Percentiles rank a stretch among this genome's conserved stretches.
phyloP scores from a whole-genome alignment of 257 asterid genomes.

The Solanum chilense region DNA sequence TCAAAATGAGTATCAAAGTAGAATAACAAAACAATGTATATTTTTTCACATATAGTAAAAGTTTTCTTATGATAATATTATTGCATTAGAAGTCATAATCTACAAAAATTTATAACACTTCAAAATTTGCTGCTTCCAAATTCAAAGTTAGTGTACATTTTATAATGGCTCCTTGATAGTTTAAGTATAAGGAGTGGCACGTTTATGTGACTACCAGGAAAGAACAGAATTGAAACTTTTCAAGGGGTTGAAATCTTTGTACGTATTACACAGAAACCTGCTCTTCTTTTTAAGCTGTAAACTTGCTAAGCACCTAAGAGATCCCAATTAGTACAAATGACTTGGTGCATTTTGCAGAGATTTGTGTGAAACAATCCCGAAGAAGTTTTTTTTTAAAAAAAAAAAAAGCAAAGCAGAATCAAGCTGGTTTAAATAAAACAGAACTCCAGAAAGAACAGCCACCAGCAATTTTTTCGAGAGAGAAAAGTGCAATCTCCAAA shows the following conservation, averaged over 20 bases:
- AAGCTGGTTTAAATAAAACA: neutral
- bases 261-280: neutral
- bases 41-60: neutral
- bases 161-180: neutral
- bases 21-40: neutral
- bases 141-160: neutral
- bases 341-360: neutral
- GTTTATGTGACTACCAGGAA: neutral
- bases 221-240: neutral
- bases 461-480: neutral
- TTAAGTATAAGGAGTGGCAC: neutral
- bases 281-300: neutral
- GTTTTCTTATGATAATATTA: neutral
- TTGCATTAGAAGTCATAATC: neutral
- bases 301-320: neutral
- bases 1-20: neutral
- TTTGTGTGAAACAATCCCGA: neutral
- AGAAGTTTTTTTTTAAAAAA: accelerated
- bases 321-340: neutral
- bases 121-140: neutral
- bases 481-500: neutral
- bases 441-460: neutral
- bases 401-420: neutral
- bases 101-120: neutral
- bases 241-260: neutral